These are phyloP conservation scores for Asclepias syriaca DNA, from an alignment of 257 asterid species.

Conservation along the genomic window DNA sequence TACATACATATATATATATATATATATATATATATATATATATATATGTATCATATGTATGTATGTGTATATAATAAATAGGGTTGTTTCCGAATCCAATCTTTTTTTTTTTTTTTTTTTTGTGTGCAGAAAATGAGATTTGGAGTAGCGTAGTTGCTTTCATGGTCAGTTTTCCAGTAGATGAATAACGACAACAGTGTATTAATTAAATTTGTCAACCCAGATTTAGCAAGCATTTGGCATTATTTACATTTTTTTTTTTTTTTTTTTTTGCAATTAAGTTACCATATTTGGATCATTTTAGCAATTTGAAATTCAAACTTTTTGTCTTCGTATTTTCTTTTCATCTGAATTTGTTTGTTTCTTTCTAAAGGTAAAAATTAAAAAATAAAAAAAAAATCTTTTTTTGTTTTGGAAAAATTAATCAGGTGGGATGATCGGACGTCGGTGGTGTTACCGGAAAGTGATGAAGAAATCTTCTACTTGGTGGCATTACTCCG, in stretches of 20 bases:
- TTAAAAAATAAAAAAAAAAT: no score
- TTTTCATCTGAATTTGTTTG: not conserved
- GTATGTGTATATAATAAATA: not conserved
- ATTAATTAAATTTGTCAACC: slow-evolving; percentile 31
- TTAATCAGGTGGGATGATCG: slow-evolving; percentile 70
- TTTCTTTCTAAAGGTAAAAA: not conserved
- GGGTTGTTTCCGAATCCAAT: not conserved
- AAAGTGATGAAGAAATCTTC: slow-evolving; percentile 44
- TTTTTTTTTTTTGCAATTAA: no score
- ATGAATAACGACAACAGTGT: slow-evolving; percentile 26
- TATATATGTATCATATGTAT: not conserved
- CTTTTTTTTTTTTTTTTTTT: slow-evolving; percentile 8
- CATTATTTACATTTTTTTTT: no score
- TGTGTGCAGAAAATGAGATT: slow-evolving; percentile 21
- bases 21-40: no score
- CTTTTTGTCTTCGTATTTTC: not conserved
- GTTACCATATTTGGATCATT: no score
- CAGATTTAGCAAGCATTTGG: slow-evolving; percentile 20
- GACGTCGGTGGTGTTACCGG: slow-evolving; percentile 61
- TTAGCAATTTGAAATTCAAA: not conserved
- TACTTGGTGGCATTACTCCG: slow-evolving; percentile 77
- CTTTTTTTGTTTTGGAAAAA: not conserved
- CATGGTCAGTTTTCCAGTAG: slow-evolving; percentile 28
- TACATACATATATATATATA: no score
- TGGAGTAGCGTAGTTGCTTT: slow-evolving; percentile 36